Evolutionary conservation across 305 asterid genomes (phyloP).

Genomic region (Rubia tinctorum): DNA sequence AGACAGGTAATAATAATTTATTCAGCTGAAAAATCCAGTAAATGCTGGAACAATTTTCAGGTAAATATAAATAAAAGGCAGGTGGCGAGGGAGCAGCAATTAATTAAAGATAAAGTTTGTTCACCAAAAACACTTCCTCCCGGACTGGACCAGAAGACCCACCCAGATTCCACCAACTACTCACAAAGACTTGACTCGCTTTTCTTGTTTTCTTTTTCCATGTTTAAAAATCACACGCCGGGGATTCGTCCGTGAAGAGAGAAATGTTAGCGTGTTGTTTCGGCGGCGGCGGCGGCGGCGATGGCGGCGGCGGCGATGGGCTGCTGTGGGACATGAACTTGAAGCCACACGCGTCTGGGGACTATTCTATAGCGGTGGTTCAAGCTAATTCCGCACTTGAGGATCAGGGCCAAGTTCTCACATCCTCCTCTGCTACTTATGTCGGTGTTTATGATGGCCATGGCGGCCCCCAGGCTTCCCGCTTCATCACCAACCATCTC

Average conservation of each 20-base stretch:
- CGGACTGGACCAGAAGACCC: constrained; percentile 16
- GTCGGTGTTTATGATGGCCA: constrained; percentile 51
- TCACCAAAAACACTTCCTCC: constrained; percentile 1
- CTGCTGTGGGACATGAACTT: constrained; percentile 37
- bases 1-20: too few species aligned
- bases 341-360: constrained; percentile 38
- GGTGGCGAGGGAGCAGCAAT: too few species aligned
- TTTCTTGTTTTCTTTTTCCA: not conserved
- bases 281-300: constrained; percentile 28
- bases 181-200: constrained; percentile 6
- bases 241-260: not conserved
- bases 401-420: constrained; percentile 42
- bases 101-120: not conserved
- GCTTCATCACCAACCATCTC: constrained; percentile 32
- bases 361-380: constrained; percentile 41
- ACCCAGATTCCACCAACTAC: constrained; percentile 14
- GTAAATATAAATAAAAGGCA: not conserved
- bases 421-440: constrained; percentile 34
- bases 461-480: constrained; percentile 44
- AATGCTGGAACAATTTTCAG: not conserved
- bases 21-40: too few species aligned
- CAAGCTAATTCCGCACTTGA: constrained; percentile 42
- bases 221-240: not conserved
- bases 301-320: constrained; percentile 24
- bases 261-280: constrained; percentile 29